Percentiles rank a stretch among this genome's conserved stretches.
Evolutionary conservation across 345 rosid genomes (phyloP).

Genomic region (Mercurialis annua): DNA sequence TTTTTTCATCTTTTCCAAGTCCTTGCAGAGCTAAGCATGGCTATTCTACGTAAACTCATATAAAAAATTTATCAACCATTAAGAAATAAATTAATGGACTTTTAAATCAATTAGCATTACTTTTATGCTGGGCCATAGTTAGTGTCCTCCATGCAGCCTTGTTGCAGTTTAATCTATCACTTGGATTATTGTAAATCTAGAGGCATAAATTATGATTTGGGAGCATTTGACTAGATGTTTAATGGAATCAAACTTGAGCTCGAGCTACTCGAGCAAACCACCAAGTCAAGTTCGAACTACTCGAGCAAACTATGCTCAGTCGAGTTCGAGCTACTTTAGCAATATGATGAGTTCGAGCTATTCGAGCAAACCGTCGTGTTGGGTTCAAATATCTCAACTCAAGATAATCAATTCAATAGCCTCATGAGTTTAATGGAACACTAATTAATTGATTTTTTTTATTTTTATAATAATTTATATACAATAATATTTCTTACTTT

Average conservation of each 20-base stretch:
- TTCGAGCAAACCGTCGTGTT: too few species aligned
- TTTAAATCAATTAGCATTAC: neutral
- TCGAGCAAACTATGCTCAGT: too few species aligned
- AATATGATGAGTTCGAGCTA: too few species aligned
- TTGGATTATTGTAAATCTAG: neutral
- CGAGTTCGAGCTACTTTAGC: too few species aligned
- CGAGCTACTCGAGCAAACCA: neutral
- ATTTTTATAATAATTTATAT: too few species aligned
- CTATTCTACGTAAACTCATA: neutral
- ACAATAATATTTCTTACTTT: too few species aligned
- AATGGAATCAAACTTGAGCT: neutral
- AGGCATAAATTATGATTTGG: neutral
- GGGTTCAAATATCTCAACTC: too few species aligned
- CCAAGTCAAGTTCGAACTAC: neutral
- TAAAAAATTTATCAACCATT: too few species aligned
- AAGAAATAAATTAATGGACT: neutral
- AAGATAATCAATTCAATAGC: too few species aligned
- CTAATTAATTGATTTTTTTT: too few species aligned
- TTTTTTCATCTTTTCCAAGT: neutral
- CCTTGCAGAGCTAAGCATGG: neutral
- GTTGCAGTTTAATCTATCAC: neutral
- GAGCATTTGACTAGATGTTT: neutral
- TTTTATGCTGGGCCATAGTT: neutral
- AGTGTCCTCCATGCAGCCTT: neutral
- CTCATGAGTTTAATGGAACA: too few species aligned